Base-by-base conservation (phyloP, 176 grass and related monocot genomes). In the Pontederia paniculata region DNA sequence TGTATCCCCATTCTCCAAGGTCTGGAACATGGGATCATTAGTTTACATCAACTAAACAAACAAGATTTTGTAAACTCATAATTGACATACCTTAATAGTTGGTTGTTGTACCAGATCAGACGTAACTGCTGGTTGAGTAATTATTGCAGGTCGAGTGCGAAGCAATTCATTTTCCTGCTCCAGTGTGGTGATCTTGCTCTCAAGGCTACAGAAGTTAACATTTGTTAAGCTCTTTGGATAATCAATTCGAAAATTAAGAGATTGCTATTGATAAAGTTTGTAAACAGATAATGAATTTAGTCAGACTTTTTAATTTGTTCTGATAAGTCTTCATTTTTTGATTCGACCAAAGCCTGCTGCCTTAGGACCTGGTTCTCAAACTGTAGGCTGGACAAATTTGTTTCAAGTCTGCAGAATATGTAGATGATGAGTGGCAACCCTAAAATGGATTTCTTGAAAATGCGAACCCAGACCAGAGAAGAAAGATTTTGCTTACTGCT, bases 161-260 rank as follows among this genome's bases (percentile, higher is more conserved):
- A 89, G 78, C 42, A 77, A 45, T 62, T 86, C 66, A 59, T 83
- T 89, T 43, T 95, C 81, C 49, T 78, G 76, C 68, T 86, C 78
- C 73, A 89, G 74, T 55, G 58, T 79, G 21, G 78, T 77, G 77
- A 89, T 89, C 70, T 75, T 85, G 56, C 66, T 85, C 68, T 89
- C 78, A 61, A 95, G 66, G 71, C 84, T 89, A 51, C 46, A 20
- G 15, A 58, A 68, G 23, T 12, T 12, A 63, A 57, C 46, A 25
- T 67, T 19, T 17, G 41, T 60, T 52, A 58, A 42, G 10, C 56
- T 37, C 16, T 61, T 56, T 50, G 65, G 42, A 20, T 41, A 68
- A 71, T 21, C 45, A 28, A 43, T 44, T 60, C n/a, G 41, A 18
- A 68, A 73, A n/a, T n/a, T 41, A 37, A 37, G 28, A 37, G 28